These are phyloP conservation scores for Musa balbisiana DNA, from an alignment of 202 grass and related monocot species.

Conservation along the genomic window DNA sequence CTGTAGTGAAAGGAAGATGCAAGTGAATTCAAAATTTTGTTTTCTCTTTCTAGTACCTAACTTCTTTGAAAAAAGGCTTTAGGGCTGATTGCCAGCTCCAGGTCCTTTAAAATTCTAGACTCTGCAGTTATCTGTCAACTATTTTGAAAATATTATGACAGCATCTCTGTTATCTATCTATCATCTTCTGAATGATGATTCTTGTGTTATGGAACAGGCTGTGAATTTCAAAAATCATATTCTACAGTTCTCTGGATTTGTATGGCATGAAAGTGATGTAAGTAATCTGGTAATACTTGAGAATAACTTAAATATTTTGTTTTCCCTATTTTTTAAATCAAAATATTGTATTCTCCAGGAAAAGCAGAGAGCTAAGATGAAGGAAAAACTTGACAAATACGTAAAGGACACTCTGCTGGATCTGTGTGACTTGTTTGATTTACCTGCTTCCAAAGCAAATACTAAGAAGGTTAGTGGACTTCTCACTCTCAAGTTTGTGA, in stretches of 20 bases:
- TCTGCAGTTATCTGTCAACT: background rate
- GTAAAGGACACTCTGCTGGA: slow-evolving; percentile 29
- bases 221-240: slow-evolving; percentile 22
- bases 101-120: too few species aligned
- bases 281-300: background rate
- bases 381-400: slow-evolving; percentile 36
- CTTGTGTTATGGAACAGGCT: slow-evolving; percentile 6
- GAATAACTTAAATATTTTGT: background rate
- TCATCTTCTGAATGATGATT: background rate
- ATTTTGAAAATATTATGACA: background rate
- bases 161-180: background rate
- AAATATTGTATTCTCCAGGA: slow-evolving; percentile 22
- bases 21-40: too few species aligned
- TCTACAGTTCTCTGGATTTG: slow-evolving; percentile 25
- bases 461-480: slow-evolving; percentile 18
- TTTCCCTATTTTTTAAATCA: background rate
- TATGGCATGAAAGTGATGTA: slow-evolving; percentile 26
- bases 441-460: slow-evolving; percentile 22
- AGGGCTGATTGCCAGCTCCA: too few species aligned
- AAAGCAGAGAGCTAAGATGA: slow-evolving; percentile 33
- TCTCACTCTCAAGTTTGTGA: background rate
- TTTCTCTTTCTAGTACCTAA: too few species aligned
- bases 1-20: too few species aligned
- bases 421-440: slow-evolving; percentile 32
- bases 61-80: too few species aligned